phyloP scores from a whole-genome alignment of 495 filamentous ascomycete species.

The Penicillium diatomitis region DNA sequence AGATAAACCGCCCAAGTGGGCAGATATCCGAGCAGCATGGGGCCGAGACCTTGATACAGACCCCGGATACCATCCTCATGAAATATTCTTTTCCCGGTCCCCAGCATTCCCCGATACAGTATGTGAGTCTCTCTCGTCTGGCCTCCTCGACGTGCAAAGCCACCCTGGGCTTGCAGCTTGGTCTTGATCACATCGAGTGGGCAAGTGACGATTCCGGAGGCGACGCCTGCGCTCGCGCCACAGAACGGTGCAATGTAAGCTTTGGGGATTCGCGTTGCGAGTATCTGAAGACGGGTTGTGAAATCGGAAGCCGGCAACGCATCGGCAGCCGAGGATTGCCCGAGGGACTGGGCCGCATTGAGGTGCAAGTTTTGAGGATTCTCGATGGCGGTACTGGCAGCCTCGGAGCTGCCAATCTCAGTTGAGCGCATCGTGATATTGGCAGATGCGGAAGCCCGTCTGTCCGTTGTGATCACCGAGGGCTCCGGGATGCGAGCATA shows the following conservation, averaged over 20 bases:
- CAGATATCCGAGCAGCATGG: slow-evolving; percentile 89
- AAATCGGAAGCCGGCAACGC: slow-evolving; percentile 21
- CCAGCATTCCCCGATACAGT: slow-evolving; percentile 76
- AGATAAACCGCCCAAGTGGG: slow-evolving; percentile 99
- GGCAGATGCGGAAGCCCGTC: slow-evolving; percentile 31
- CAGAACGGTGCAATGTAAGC: slow-evolving; percentile 56
- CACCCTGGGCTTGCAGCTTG: slow-evolving; percentile 91
- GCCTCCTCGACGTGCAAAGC: slow-evolving; percentile 46
- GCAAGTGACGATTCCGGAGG: slow-evolving; percentile 89
- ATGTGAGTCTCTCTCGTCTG: slow-evolving; percentile 37
- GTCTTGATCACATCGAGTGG: slow-evolving; percentile 99
- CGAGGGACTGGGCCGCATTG: slow-evolving; percentile 10
- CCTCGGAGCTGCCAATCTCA: slow-evolving; percentile 20
- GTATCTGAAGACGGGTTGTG: slow-evolving; percentile 47
- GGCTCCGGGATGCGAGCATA: slow-evolving; percentile 41
- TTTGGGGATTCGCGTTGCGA: slow-evolving; percentile 41
- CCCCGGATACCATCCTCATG: slow-evolving; percentile 78
- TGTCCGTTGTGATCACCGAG: slow-evolving; percentile 36
- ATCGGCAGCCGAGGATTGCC: slow-evolving; percentile 11
- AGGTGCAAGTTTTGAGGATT: slow-evolving; percentile 15
- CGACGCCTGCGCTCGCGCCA: slow-evolving; percentile 80
- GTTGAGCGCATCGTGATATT: slow-evolving; percentile 30
- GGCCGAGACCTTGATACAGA: slow-evolving; percentile 87
- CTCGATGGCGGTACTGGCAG: slow-evolving; percentile 24
- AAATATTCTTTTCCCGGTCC: slow-evolving; percentile 79